A percentile compares a stretch with the other conserved stretches of the same genome.
phyloP scores from a whole-genome alignment of 352 stramenopile genomes.

The Phytophthora melonis region DNA sequence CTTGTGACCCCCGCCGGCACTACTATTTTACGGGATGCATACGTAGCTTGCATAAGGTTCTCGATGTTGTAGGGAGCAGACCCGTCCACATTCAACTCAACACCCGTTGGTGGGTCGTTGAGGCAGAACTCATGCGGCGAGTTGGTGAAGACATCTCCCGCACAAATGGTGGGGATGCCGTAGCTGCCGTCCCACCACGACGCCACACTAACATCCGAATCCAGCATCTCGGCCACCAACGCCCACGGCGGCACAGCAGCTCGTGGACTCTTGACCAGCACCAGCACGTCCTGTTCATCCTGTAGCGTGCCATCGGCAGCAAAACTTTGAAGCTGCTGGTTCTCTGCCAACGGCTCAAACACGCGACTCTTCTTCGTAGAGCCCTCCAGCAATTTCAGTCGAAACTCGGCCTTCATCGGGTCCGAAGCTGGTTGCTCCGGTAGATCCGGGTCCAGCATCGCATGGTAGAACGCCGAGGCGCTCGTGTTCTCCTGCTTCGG shows the following conservation, averaged over 20 bases:
- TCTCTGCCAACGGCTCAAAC: conserved; percentile 35
- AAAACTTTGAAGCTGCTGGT: conserved; percentile 16
- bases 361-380: conserved; percentile 16
- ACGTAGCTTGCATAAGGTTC: conserved; percentile 77
- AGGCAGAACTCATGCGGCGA: conserved; percentile 69
- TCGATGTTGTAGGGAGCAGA: conserved; percentile 79
- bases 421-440: conserved; percentile 34
- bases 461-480: conserved; percentile 53
- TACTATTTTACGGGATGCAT: conserved; percentile 9
- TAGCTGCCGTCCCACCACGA: conserved; percentile 84
- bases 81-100: conserved; percentile 51
- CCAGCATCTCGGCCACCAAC: conserved; percentile 60
- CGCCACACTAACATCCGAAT: conserved; percentile 77
- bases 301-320: background rate
- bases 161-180: conserved; percentile 80
- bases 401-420: conserved; percentile 44
- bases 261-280: conserved; percentile 68
- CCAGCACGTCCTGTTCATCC: conserved; percentile 40
- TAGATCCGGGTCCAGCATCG: conserved; percentile 56
- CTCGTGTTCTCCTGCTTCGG: conserved; percentile 33
- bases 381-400: conserved; percentile 22
- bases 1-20: too few relatives aligned
- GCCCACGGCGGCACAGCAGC: conserved; percentile 71
- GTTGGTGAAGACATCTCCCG: conserved; percentile 62
- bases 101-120: conserved; percentile 45